These are phyloP conservation scores for Neobulgaria alba DNA, from an alignment of 2,329 filamentous ascomycete genomes.

Conservation along the genomic window DNA sequence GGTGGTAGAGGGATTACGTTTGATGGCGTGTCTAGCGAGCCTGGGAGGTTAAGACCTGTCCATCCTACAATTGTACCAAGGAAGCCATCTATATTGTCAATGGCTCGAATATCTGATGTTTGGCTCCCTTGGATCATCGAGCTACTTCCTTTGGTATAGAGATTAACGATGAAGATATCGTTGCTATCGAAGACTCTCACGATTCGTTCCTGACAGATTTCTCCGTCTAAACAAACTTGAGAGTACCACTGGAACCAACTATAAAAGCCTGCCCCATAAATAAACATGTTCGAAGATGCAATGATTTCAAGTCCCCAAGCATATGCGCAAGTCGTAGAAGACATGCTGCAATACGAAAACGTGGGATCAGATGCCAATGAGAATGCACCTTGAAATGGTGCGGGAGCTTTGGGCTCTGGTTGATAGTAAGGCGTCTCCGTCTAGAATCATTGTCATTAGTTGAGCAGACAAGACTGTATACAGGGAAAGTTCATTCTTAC, in stretches of 20 bases:
- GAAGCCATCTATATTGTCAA: too few species aligned
- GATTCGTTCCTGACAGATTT: constrained; percentile 5
- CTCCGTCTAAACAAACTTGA: neutral
- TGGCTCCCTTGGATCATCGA: too few species aligned
- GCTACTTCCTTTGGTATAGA: neutral
- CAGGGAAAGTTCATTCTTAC: too few species aligned
- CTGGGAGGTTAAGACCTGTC: too few species aligned
- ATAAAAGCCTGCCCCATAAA: constrained; percentile 2
- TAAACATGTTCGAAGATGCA: neutral
- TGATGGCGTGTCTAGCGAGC: too few species aligned
- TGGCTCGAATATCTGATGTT: too few species aligned
- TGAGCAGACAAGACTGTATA: too few species aligned
- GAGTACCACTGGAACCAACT: constrained; percentile 2
- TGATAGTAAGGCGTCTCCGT: neutral
- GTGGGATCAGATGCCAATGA: neutral
- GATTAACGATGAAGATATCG: neutral
- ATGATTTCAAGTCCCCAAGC: neutral
- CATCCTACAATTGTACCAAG: too few species aligned
- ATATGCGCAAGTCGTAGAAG: neutral
- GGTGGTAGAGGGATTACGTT: too few species aligned
- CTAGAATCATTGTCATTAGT: neutral
- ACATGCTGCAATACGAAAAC: neutral
- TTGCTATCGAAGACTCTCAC: neutral
- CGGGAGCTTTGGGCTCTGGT: neutral
- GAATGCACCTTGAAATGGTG: neutral